phyloP scores from a whole-genome alignment of 2,329 filamentous ascomycete species.

The Aureobasidium sp. region DNA sequence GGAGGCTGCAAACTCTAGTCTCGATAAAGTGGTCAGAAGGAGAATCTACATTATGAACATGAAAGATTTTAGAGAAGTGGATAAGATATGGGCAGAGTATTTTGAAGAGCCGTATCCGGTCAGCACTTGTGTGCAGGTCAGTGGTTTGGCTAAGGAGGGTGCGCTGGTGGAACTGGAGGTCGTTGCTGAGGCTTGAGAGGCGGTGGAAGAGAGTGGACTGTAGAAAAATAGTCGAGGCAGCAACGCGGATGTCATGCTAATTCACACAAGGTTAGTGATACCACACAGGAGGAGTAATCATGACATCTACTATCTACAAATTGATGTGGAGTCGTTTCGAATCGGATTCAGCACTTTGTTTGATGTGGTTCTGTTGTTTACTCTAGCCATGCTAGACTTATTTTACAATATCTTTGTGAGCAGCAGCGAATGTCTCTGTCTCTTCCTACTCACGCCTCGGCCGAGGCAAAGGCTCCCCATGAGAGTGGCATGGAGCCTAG shows the following conservation, averaged over 20 bases:
- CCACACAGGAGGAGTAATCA: background rate
- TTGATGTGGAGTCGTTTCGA: too few species aligned
- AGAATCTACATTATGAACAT: slow-evolving; percentile 19
- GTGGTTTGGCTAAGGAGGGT: slow-evolving; percentile 19
- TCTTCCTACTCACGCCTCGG: background rate
- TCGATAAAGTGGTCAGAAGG: slow-evolving; percentile 18
- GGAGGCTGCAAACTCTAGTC: slow-evolving; percentile 15
- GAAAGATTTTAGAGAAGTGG: slow-evolving; percentile 18
- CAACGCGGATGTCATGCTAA: background rate
- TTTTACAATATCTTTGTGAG: background rate
- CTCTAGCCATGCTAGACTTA: background rate
- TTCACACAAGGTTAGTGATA: background rate
- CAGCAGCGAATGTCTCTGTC: background rate
- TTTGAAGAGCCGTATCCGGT: slow-evolving; percentile 17
- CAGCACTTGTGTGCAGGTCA: slow-evolving; percentile 20
- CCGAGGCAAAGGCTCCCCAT: background rate
- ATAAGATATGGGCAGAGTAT: slow-evolving; percentile 17
- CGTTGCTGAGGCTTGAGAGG: slow-evolving; percentile 14
- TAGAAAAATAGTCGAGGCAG: background rate
- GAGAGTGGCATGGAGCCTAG: background rate
- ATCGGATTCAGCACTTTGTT: too few species aligned
- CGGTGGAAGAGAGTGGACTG: background rate
- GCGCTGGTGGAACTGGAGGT: slow-evolving; percentile 21
- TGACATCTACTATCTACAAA: too few species aligned
- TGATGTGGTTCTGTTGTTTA: background rate